Evolutionary conservation across 225 moss, liverwort and hornwort species (phyloP).

Genomic region (Pseudisothecium myosuroides): DNA sequence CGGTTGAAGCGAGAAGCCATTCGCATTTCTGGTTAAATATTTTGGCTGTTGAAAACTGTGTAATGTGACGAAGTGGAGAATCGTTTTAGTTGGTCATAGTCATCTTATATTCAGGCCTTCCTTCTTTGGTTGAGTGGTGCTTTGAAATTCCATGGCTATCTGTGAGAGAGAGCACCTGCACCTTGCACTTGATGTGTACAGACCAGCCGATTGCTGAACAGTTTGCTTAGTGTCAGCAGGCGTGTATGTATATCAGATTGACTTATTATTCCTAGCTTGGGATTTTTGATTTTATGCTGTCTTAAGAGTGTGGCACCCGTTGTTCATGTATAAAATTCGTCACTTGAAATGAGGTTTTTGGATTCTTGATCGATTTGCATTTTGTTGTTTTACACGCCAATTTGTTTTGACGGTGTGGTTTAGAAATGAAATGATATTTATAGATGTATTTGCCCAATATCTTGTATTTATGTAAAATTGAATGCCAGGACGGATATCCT

Average conservation of each 20-base stretch:
- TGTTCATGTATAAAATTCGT: not conserved
- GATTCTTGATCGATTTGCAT: not conserved
- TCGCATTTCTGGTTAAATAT: constrained; percentile 26
- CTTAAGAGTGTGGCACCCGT: not conserved
- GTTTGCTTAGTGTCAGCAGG: not conserved
- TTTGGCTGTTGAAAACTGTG: not conserved
- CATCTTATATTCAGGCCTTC: not conserved
- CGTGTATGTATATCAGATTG: not conserved
- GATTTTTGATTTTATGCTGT: not conserved
- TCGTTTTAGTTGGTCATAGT: not conserved
- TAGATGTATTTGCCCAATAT: not conserved
- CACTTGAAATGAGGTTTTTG: not conserved
- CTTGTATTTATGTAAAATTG: not conserved
- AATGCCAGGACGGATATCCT: not conserved
- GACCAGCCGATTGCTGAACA: not conserved
- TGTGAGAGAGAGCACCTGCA: not conserved
- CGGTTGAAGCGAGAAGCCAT: constrained; percentile 38
- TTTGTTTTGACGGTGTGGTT: not conserved
- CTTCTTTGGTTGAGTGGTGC: not conserved
- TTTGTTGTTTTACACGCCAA: not conserved
- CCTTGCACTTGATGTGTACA: not conserved
- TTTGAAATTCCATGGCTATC: not conserved
- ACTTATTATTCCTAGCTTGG: not conserved
- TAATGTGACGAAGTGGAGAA: not conserved
- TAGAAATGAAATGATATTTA: not conserved